A percentile compares a stretch with the other conserved stretches of the same genome.
phyloP scores from a whole-genome alignment of 73 alveolate species.

The Effrenium voratum region DNA sequence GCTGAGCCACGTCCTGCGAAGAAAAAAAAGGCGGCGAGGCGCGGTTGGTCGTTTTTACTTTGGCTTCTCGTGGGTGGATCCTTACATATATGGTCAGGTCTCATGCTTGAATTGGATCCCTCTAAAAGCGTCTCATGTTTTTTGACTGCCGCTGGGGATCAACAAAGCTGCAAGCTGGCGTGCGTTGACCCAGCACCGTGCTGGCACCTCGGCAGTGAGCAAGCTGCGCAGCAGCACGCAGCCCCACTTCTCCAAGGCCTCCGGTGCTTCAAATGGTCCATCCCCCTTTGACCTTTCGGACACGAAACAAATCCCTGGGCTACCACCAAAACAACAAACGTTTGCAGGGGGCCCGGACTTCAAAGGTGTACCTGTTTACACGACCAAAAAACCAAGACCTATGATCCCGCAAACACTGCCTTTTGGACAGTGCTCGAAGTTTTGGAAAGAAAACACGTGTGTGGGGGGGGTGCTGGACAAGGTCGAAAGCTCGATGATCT shows the following conservation, averaged over 20 bases:
- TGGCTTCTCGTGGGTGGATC: not conserved
- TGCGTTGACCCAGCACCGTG: not conserved
- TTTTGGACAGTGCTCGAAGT: no score
- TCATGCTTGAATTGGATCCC: not conserved
- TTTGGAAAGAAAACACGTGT: no score
- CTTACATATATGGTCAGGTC: not conserved
- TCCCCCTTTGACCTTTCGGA: no score
- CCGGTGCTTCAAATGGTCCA: no score
- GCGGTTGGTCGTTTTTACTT: not conserved
- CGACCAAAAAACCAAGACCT: no score
- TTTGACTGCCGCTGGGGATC: not conserved
- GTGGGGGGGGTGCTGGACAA: no score
- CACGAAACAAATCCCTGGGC: no score
- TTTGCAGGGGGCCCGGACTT: no score
- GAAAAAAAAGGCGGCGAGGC: not conserved
- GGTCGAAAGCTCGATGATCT: no score
- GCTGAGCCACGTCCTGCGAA: slow-evolving; percentile 17
- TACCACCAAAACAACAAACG: no score
- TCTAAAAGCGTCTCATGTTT: not conserved
- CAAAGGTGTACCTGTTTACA: no score
- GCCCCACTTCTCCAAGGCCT: slow-evolving; percentile 90
- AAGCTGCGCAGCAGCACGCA: slow-evolving; percentile 89
- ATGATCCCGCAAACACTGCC: no score
- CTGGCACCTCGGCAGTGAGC: slow-evolving; percentile 21
- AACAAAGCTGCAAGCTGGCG: not conserved